phyloP scores from a whole-genome alignment of 345 rosid species.

The Kernera saxatilis region DNA sequence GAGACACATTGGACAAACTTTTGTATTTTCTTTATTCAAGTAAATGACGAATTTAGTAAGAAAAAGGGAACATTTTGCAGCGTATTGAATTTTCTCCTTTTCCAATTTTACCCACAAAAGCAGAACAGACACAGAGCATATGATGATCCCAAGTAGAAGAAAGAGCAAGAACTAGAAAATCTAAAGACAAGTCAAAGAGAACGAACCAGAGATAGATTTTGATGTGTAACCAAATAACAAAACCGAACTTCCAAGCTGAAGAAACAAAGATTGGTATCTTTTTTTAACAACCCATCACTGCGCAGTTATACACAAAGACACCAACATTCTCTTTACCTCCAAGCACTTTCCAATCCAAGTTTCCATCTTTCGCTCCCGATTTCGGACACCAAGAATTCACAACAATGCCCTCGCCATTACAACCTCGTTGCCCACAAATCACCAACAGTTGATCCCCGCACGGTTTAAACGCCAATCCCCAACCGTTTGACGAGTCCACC shows the following conservation, averaged over 20 bases:
- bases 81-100: background rate
- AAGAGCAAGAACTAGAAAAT: background rate
- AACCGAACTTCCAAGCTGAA: background rate
- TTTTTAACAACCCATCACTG: conserved; percentile 66
- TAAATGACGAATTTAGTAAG: background rate
- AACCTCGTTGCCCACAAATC: conserved; percentile 68
- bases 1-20: background rate
- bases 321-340: conserved; percentile 71
- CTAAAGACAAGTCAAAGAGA: background rate
- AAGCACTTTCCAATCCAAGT: conserved; percentile 72
- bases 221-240: background rate
- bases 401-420: conserved; percentile 61
- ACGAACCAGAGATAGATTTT: background rate
- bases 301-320: conserved; percentile 84
- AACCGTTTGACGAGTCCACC: conserved; percentile 73
- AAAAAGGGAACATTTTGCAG: background rate
- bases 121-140: conserved; percentile 1
- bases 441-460: conserved; percentile 59
- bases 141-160: background rate
- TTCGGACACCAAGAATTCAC: conserved; percentile 76
- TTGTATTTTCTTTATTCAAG: background rate
- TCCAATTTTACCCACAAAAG: background rate
- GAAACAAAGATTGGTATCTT: background rate
- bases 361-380: conserved; percentile 49
- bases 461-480: conserved; percentile 91